A percentile compares a stretch with the other conserved stretches of the same genome.
Evolutionary conservation across 2,329 filamentous ascomycete species (phyloP).

Genomic region (Intubia oerlemansii): DNA sequence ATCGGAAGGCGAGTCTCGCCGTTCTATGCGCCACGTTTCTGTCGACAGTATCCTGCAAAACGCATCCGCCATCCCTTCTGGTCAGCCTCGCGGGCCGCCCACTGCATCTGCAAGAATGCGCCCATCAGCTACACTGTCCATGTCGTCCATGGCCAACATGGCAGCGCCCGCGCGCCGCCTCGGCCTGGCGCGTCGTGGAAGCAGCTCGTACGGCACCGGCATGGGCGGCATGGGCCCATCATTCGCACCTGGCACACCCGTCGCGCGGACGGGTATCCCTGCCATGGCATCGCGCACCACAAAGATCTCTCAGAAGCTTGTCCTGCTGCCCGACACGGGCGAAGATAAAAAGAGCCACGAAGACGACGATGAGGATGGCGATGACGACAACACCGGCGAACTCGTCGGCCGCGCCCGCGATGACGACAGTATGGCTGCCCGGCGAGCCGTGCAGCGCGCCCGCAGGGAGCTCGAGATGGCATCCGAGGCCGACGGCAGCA

Average conservation of each 20-base stretch:
- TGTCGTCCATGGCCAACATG: not conserved
- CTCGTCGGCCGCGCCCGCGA: slow-evolving; percentile 18
- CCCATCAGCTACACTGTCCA: slow-evolving; percentile 1
- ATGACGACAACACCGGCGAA: slow-evolving; percentile 19
- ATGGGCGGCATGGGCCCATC: not conserved
- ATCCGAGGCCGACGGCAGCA: slow-evolving; percentile 1
- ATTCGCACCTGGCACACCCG: too few species aligned
- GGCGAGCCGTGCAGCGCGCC: slow-evolving; percentile 14
- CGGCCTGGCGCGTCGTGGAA: slow-evolving; percentile 3
- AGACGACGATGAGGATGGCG: slow-evolving; percentile 35
- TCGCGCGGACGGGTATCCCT: too few species aligned
- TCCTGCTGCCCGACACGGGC: slow-evolving; percentile 58
- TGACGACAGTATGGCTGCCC: slow-evolving; percentile 25
- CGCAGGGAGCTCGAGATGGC: slow-evolving; percentile 24
- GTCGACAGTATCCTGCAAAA: slow-evolving; percentile 93
- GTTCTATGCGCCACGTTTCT: slow-evolving; percentile 53
- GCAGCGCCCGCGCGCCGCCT: slow-evolving; percentile 2
- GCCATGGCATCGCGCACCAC: slow-evolving; percentile 67
- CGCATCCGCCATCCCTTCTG: slow-evolving; percentile 84
- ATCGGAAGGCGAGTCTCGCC: slow-evolving; percentile 7
- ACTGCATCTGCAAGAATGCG: slow-evolving; percentile 17
- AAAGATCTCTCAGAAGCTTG: slow-evolving; percentile 93
- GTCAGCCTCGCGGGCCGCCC: slow-evolving; percentile 62
- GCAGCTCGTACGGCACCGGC: slow-evolving; percentile 8
- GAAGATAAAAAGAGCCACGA: slow-evolving; percentile 12